phyloP scores from a whole-genome alignment of 192 early-diverging fungal genomes.

The Diversispora eburnea region DNA sequence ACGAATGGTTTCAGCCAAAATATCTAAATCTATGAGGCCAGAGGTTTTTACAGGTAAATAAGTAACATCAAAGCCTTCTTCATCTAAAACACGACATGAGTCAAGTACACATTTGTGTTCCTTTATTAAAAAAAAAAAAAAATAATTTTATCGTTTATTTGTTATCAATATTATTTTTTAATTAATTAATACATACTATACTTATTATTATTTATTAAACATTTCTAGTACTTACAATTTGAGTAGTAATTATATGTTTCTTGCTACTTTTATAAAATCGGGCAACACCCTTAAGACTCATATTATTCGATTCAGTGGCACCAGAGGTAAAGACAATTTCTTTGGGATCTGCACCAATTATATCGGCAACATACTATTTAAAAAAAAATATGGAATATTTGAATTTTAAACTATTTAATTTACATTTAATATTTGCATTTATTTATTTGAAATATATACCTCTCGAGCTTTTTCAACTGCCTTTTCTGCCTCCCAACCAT shows the following conservation, averaged over 20 bases:
- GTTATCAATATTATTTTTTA: too few species aligned
- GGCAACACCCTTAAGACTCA: slow-evolving; percentile 90
- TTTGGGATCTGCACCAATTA: slow-evolving; percentile 93
- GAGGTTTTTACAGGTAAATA: slow-evolving; percentile 85
- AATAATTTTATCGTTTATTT: neutral
- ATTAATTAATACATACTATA: too few species aligned
- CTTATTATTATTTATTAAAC: too few species aligned
- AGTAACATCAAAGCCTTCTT: slow-evolving; percentile 94
- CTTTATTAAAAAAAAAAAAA: slow-evolving; percentile 32
- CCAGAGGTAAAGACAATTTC: slow-evolving; percentile 96
- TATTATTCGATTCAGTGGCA: slow-evolving; percentile 96
- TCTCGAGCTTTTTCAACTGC: slow-evolving; percentile 84
- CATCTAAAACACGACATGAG: slow-evolving; percentile 91
- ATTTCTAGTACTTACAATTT: slow-evolving; percentile 55
- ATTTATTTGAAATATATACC: slow-evolving; percentile 40
- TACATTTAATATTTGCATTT: neutral
- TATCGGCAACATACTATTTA: slow-evolving; percentile 69
- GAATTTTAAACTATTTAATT: neutral
- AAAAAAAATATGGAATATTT: slow-evolving; percentile 12
- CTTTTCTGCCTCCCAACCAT: slow-evolving; percentile 94
- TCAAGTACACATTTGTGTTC: slow-evolving; percentile 99
- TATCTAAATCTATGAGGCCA: slow-evolving; percentile 79
- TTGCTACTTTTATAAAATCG: slow-evolving; percentile 92
- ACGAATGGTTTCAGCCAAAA: slow-evolving; percentile 77
- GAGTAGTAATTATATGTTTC: slow-evolving; percentile 94